Percentiles rank a stretch among this genome's conserved stretches.
Conservation (phyloP, 2,329 filamentous ascomycete species). For the Phyllachora maydis region DNA sequence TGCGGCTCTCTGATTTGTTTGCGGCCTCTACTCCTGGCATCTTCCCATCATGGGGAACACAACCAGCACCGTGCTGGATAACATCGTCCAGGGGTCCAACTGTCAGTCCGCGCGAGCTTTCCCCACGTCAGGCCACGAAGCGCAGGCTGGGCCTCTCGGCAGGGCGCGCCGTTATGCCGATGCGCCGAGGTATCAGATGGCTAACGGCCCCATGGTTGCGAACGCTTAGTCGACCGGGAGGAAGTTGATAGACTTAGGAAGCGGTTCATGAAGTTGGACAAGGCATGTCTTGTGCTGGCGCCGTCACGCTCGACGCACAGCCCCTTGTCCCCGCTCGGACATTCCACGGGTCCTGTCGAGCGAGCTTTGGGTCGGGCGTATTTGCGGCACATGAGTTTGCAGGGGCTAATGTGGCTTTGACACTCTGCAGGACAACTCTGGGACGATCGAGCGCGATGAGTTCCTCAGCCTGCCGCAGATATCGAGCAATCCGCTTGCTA, state of each 20-base stretch:
- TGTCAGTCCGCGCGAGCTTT: constrained; percentile 31
- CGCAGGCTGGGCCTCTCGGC: no score
- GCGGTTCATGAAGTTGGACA: constrained; percentile 98
- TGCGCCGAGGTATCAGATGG: no score
- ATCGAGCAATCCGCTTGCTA: constrained; percentile 91
- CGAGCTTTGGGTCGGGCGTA: no score
- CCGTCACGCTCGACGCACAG: no score
- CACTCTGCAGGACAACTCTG: constrained; percentile 86
- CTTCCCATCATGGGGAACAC: constrained; percentile 39
- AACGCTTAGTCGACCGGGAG: constrained; percentile 77
- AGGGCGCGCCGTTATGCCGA: no score
- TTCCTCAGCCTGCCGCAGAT: constrained; percentile 95
- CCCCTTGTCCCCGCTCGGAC: no score
- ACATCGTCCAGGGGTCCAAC: constrained; percentile 90
- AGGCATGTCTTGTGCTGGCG: constrained; percentile 50
- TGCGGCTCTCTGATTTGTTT: no score
- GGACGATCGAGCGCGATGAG: constrained; percentile 95
- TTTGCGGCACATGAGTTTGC: no score
- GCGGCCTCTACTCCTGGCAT: not conserved
- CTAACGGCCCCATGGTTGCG: no score
- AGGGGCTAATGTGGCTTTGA: no score
- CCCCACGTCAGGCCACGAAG: no score
- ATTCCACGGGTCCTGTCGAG: no score
- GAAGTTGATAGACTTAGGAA: constrained; percentile 92
- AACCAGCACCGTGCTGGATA: constrained; percentile 64